Base-by-base conservation (phyloP, 306 rosid genomes). In the Castanea sativa region DNA sequence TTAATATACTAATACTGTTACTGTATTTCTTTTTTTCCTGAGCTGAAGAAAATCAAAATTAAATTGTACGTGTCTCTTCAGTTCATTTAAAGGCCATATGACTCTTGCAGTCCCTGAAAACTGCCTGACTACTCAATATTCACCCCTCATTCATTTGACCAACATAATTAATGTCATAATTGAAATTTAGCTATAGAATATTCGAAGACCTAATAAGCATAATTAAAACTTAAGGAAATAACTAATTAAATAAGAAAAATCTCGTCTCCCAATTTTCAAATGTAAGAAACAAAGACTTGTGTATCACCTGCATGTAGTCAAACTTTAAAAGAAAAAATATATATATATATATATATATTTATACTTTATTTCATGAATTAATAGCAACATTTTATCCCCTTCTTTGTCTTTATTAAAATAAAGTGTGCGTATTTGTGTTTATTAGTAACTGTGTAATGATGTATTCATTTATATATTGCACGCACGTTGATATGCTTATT, bases 21-120 rank as follows among this genome's bases (percentile, higher is more conserved):
- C 12, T 7, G 45, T 67, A 52, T 57, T 69, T 21, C 15, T 41
- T 63, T 21, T 16, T 67, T 11, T 27, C 5, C 45, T 61, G 10
- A 32, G 30, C 0, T 19, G 71, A 52, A 80, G 38, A 16, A 25
- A 61, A 52, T 41, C 11, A 41, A 41, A 43, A 41, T 57, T 30
- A 49, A 82, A 67, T 27, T 41, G 45, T 41, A 41, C 45, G 33
- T 70, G 93, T 59, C 90, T 85, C 74, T 91, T 89, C 63, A 45
- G 83, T 77, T 78, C 78, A 43, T 49, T 65, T 11, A 73, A 83
- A 33, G 83, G 91, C 55, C 89, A 87, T 76, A 19, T 77, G 95
- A 75, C 92, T 80, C 84, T 74, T 74, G 78, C 83, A 69, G 23
- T 70, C 55, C 25, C 78, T 78, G 58, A 13, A 75, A 71, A 72